Evolutionary conservation across 768 basidiomycete species (phyloP).

Genomic region (Dendrothele bispora): DNA sequence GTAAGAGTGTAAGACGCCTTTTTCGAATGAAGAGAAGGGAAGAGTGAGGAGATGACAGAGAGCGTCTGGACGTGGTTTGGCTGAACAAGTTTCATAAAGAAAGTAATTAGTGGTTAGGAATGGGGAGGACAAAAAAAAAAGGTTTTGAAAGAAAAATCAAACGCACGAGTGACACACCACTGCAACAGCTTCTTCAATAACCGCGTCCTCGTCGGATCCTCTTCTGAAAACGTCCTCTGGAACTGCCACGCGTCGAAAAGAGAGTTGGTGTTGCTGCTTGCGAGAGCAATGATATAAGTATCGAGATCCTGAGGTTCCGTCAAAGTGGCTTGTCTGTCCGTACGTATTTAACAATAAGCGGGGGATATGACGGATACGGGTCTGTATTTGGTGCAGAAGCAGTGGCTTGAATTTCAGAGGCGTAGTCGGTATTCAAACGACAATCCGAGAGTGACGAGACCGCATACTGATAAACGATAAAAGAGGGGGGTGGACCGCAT

Average conservation of each 20-base stretch:
- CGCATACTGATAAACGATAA: too few relatives aligned
- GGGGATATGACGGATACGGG: too few relatives aligned
- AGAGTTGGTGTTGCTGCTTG: constrained; percentile 53
- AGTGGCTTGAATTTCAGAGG: constrained; percentile 75
- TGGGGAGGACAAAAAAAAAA: not conserved
- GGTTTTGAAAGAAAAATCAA: not conserved
- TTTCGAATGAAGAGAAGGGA: constrained; percentile 67
- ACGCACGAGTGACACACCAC: constrained; percentile 73
- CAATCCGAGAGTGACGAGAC: constrained; percentile 72
- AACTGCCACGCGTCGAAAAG: constrained; percentile 76
- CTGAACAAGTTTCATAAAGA: too few relatives aligned
- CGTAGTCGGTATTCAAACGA: constrained; percentile 73
- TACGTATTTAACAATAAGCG: constrained; percentile 71
- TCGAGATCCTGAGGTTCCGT: constrained; percentile 71
- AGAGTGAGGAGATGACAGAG: constrained; percentile 64
- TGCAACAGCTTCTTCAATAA: constrained; percentile 60
- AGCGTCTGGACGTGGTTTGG: constrained; percentile 55
- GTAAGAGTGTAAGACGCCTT: constrained; percentile 53
- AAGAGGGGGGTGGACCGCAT: too few relatives aligned
- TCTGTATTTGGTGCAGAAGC: constrained; percentile 43
- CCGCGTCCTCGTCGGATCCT: constrained; percentile 48
- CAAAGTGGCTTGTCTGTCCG: constrained; percentile 74
- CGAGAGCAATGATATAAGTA: constrained; percentile 67
- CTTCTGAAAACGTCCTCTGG: constrained; percentile 69
- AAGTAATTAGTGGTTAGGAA: constrained; percentile 7